These are phyloP conservation scores for Peterozyma toletana DNA, from an alignment of 805 yeast genomes.

Conservation along the genomic window DNA sequence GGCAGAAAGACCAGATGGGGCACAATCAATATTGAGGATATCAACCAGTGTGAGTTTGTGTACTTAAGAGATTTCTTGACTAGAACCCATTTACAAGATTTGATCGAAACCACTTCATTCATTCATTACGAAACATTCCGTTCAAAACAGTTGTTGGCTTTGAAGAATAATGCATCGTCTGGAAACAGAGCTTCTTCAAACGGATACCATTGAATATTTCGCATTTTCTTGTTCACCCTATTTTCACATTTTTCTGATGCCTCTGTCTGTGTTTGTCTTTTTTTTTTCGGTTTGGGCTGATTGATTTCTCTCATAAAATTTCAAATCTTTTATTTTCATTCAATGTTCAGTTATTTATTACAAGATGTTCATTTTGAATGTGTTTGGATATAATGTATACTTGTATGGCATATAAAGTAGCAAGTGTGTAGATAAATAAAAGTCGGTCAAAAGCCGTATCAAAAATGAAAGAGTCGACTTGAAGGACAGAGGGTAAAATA, in stretches of 20 bases:
- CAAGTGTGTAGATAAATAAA: no score
- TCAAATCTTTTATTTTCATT: no score
- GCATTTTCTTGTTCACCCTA: not conserved
- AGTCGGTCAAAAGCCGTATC: no score
- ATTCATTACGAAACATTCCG: conserved; percentile 91
- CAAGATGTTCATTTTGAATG: no score
- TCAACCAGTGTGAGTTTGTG: conserved; percentile 91
- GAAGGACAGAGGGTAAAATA: no score
- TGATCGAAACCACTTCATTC: conserved; percentile 85
- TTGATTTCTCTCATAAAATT: no score
- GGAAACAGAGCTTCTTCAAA: conserved; percentile 26
- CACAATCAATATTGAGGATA: conserved; percentile 86
- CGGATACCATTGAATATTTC: conserved; percentile 3
- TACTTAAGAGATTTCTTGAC: conserved; percentile 91
- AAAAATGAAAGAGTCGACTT: no score
- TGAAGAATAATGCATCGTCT: conserved; percentile 76
- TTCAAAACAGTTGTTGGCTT: conserved; percentile 85
- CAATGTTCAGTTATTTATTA: no score
- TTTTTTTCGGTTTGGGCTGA: no score
- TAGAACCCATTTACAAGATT: conserved; percentile 91
- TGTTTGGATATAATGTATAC: no score
- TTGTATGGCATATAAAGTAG: no score
- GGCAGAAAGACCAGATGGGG: conserved; percentile 97
- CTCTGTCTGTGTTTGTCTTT: no score
- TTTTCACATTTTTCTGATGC: not conserved